Conservation (phyloP, 2,329 filamentous ascomycete species). For the Zopfia rhizophila region DNA sequence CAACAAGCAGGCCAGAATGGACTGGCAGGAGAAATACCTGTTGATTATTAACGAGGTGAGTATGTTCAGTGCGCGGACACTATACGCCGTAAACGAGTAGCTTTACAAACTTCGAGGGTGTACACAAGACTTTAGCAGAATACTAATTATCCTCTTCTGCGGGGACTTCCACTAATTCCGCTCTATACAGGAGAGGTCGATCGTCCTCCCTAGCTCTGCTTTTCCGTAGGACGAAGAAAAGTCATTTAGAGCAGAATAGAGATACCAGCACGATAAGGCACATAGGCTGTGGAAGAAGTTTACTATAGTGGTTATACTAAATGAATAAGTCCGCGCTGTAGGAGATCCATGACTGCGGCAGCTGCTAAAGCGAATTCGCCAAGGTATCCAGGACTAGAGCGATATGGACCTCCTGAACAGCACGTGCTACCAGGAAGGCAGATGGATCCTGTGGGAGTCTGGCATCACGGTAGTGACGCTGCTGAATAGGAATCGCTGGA, state of each 20-base stretch:
- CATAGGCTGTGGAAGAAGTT: conserved; percentile 12
- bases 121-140: conserved; percentile 8
- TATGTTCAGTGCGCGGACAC: conserved; percentile 1
- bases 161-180: conserved; percentile 11
- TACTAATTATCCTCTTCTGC: conserved; percentile 7
- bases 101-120: background rate
- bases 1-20: conserved; percentile 4
- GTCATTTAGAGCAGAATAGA: conserved; percentile 6
- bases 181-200: conserved; percentile 4
- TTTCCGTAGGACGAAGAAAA: conserved; percentile 5
- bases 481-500: conserved; percentile 14
- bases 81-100: conserved; percentile 9
- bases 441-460: conserved; percentile 11
- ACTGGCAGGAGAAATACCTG: conserved; percentile 14
- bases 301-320: conserved; percentile 8
- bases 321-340: too few relatives aligned
- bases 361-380: conserved; percentile 2
- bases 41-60: conserved; percentile 12
- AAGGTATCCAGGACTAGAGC: conserved; percentile 4
- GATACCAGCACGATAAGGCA: conserved; percentile 13
- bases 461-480: conserved; percentile 12
- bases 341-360: conserved; percentile 3
- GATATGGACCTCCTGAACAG: conserved; percentile 6
- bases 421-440: conserved; percentile 4
- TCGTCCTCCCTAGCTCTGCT: conserved; percentile 5